Evolutionary conservation across 208 protist species (phyloP), one percentile per base, ranked within the genome.

Genomic region (Plasmodiophora brassicae): DNA sequence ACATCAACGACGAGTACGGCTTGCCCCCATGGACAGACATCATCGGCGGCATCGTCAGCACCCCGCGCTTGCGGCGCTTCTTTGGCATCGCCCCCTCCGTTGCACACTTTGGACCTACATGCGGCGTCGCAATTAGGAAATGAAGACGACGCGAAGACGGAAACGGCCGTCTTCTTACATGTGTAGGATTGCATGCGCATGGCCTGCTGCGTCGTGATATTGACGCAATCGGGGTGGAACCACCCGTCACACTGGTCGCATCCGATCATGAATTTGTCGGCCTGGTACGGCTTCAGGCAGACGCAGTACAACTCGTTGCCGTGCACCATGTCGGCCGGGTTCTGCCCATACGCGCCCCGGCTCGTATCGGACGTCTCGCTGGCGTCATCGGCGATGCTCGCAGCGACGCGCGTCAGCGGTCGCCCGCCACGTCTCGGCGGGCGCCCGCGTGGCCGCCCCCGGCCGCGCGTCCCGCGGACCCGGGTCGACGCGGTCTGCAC

Each of bases 191-290:
- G 65, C 65, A 78, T 78, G 10, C 65, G 65, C 65, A 78, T 78
- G 28, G 46, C 85, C n/a, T 88, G 85, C 38, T 88, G 50, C 10
- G 50, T 54, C 20, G 85, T 88, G 32, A 60, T 88, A 38, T 83
- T 86, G 25, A 88, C 60, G 39, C 85, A 88, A 54, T 88, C 60
- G 14, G 85, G 85, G 54, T 88, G 85, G 46, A 78, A 88, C 85
- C 85, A 88, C 10, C 53, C 85, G 46, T 88, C 85, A 84, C 85
- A 88, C 32, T 83, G 46, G 38, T 88, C 85, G 54, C 85, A 88
- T 5, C 85, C 85, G 43, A 88, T 88, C 85, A 88, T 88, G 85
- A 88, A 88, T 32, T 78, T 71, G 32, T 71, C 85, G n/a, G 50
- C 85, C 20, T 44, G 38, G 39, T 71, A 88, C 38, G 41, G 50